Percentiles rank a stretch among this genome's conserved stretches.
These are phyloP conservation scores for Urochloa ruziziensis DNA, from an alignment of 176 grass and related monocot species.

Conservation along the genomic window DNA sequence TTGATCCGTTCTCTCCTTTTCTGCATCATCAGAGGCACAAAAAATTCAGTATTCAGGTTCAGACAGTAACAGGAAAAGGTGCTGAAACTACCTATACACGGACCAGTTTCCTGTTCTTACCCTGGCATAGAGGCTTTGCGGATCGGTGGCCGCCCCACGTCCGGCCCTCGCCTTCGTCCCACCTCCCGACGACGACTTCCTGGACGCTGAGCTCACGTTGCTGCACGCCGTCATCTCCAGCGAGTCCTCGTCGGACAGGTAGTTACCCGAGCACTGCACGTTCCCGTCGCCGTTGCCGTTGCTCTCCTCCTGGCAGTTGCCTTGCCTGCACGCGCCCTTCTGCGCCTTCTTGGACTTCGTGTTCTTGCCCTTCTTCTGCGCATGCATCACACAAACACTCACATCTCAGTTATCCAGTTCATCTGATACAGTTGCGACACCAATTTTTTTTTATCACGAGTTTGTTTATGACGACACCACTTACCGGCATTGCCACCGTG, in stretches of 20 bases:
- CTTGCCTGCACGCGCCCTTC: conserved; percentile 41
- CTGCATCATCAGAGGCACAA: conserved; percentile 36
- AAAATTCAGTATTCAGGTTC: conserved; percentile 27
- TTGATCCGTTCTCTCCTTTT: conserved; percentile 95
- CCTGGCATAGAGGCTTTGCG: conserved; percentile 92
- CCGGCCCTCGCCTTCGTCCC: conserved; percentile 71
- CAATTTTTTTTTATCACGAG: not conserved
- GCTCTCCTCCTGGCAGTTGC: conserved; percentile 50
- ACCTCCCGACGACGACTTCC: conserved; percentile 52
- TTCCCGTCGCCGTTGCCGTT: conserved; percentile 33
- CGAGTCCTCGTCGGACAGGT: conserved; percentile 71
- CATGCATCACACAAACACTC: conserved; percentile 23
- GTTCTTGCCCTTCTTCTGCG: conserved; percentile 54
- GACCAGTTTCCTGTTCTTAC: conserved; percentile 28
- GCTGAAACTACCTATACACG: too few species aligned
- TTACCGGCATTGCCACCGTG: conserved; percentile 33
- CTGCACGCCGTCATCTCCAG: conserved; percentile 55
- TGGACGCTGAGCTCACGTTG: conserved; percentile 53
- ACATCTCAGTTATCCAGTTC: conserved; percentile 20
- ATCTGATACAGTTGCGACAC: not conserved
- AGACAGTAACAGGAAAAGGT: not conserved
- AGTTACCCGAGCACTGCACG: conserved; percentile 55
- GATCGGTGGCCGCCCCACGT: conserved; percentile 66
- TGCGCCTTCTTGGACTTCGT: conserved; percentile 48
- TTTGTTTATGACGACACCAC: not conserved